Evolutionary conservation across 2,329 filamentous ascomycete species (phyloP), one percentile per base, ranked within the genome.

Genomic region (Coniella lustricola): DNA sequence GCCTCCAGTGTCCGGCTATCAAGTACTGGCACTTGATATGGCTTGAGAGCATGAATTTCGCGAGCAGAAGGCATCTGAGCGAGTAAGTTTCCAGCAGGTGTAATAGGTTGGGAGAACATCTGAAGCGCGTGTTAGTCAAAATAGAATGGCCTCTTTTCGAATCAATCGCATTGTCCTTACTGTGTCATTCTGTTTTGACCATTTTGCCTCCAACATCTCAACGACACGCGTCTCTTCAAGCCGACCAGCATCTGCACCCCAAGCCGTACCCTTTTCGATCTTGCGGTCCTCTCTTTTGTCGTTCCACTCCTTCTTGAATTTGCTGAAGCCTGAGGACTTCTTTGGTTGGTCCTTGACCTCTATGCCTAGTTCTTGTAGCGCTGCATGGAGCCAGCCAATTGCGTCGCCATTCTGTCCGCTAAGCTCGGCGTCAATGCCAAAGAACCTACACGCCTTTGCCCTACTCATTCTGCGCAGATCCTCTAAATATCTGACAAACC

Each of bases 121-220:
- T 91, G 53, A 18, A n/a, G 12, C 8, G n/a, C 32, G 21, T 7
- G n/a, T 21, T 7, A 3, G 37, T 53, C 42, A 53, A 41, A 18
- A 33, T 22, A 14, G 4, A 13, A 12, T 17, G 22, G 32, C 9
- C 31, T 21, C 7, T 4, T 3, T 13, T 32, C 10, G 13, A 7
- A 12, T 32, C 4, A 21, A 14, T 32, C n/a, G 36, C 35, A 48
- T 43, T 16, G 10, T 5, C 54, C 80, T 69, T 68, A 94, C 87
- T 16, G 87, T 95, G 65, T 96, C 89, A 61, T 98, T 98, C 67
- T 90, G 81, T 68, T 90, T 93, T 53, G 80, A 81, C 91, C 93
- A 96, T 64, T 95, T 96, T 33, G 74, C 76, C 58, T 94, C 80
- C 31, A 98, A 70, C 81, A 93, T 88, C 58, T 93, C 87, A 44